Evolutionary conservation across 1,284 basidiomycete genomes (phyloP).

Genomic region (Cutaneotrichosporon sp.): DNA sequence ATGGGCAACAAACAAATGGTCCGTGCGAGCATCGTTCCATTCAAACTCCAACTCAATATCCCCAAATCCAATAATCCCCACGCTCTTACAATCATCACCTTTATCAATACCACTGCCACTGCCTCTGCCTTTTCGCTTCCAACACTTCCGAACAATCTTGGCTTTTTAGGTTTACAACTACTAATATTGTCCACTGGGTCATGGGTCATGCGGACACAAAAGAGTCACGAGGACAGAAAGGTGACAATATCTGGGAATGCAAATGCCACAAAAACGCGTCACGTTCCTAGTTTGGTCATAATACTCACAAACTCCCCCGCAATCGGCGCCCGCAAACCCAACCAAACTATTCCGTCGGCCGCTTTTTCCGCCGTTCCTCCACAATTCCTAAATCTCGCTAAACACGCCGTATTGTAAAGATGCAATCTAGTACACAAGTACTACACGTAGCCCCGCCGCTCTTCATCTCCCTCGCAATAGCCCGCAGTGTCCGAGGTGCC

Average conservation of each 20-base stretch:
- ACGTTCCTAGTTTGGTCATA: background rate
- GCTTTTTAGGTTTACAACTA: too few species aligned
- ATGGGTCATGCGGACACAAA: too few species aligned
- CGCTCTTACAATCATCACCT: too few species aligned
- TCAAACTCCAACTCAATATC: too few species aligned
- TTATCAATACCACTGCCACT: too few species aligned
- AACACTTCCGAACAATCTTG: too few species aligned
- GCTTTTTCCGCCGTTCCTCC: too few species aligned
- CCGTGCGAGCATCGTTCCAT: background rate
- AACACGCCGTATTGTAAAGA: background rate
- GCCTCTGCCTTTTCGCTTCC: too few species aligned
- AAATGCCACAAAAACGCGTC: background rate
- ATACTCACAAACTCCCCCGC: background rate
- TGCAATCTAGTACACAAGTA: conserved; percentile 11
- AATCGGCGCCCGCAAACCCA: background rate
- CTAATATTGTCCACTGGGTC: too few species aligned
- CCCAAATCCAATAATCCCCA: background rate
- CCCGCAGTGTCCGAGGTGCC: background rate
- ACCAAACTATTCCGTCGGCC: too few species aligned
- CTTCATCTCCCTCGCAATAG: background rate
- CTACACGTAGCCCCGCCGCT: background rate
- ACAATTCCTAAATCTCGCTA: background rate
- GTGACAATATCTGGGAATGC: background rate
- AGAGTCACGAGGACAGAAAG: background rate
- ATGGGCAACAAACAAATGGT: background rate